Percentiles rank a stretch among this genome's conserved stretches.
Conservation (phyloP, 2,329 filamentous ascomycete species). For the Zarea fungicola region DNA sequence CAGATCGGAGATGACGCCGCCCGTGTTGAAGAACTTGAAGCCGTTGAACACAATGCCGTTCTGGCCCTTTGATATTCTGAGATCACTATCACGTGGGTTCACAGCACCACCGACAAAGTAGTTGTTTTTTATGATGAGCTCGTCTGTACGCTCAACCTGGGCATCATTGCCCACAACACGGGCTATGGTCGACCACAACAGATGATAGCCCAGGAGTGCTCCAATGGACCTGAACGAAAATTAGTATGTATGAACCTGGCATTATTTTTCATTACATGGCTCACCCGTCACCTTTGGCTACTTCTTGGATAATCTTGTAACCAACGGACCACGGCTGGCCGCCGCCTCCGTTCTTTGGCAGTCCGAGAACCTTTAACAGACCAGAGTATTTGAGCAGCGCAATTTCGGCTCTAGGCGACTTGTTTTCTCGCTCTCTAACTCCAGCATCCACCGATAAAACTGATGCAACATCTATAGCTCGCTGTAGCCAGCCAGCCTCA, state of each 20-base stretch:
- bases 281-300: slow-evolving; percentile 59
- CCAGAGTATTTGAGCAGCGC: slow-evolving; percentile 37
- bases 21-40: slow-evolving; percentile 63
- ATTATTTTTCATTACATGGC: background rate
- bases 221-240: slow-evolving; percentile 44
- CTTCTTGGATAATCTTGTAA: slow-evolving; percentile 55
- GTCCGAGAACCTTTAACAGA: slow-evolving; percentile 34
- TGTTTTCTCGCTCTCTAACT: slow-evolving; percentile 32
- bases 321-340: slow-evolving; percentile 43
- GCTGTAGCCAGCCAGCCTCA: slow-evolving; percentile 32
- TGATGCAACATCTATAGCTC: slow-evolving; percentile 33
- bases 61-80: slow-evolving; percentile 50
- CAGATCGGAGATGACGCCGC: slow-evolving; percentile 60
- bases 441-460: slow-evolving; percentile 31
- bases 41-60: slow-evolving; percentile 55
- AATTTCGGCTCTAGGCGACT: slow-evolving; percentile 35
- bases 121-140: slow-evolving; percentile 57
- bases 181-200: slow-evolving; percentile 58
- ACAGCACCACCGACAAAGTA: slow-evolving; percentile 62
- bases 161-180: slow-evolving; percentile 55
- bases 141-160: slow-evolving; percentile 52
- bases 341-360: slow-evolving; percentile 37
- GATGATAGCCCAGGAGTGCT: slow-evolving; percentile 61
- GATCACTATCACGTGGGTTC: slow-evolving; percentile 58
- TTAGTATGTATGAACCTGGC: background rate